Evolutionary conservation across 2,329 filamentous ascomycete genomes (phyloP).

Genomic region (Colletotrichum plurivorum): DNA sequence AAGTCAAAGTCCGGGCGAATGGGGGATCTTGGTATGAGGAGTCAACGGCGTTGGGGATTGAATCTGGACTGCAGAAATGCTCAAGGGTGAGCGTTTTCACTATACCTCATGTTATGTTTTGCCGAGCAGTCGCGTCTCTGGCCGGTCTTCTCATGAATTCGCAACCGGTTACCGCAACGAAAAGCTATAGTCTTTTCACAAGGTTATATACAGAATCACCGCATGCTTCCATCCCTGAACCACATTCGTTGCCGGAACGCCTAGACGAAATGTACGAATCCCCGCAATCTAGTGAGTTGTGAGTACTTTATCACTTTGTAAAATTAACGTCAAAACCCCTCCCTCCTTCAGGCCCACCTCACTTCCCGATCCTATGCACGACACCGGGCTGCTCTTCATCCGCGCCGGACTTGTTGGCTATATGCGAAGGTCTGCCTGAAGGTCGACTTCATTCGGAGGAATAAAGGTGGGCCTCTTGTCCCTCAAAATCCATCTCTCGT

Average conservation of each 20-base stretch:
- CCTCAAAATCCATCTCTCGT: slow-evolving; percentile 32
- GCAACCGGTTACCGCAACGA: slow-evolving; percentile 15
- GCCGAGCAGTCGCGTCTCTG: slow-evolving; percentile 29
- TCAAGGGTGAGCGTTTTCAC: slow-evolving; percentile 24
- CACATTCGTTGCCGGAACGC: no score
- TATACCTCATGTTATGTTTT: slow-evolving; percentile 34
- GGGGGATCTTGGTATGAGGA: not conserved
- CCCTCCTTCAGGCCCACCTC: no score
- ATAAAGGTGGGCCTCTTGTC: slow-evolving; percentile 40
- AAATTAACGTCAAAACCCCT: no score
- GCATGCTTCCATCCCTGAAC: no score
- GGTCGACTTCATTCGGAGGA: slow-evolving; percentile 45
- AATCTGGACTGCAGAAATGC: slow-evolving; percentile 12
- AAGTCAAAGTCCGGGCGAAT: slow-evolving; percentile 9
- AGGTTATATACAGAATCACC: not conserved
- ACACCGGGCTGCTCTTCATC: slow-evolving; percentile 15
- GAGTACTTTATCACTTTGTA: no score
- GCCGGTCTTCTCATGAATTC: slow-evolving; percentile 26
- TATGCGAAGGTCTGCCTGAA: slow-evolving; percentile 42
- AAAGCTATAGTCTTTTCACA: not conserved
- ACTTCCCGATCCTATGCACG: not conserved
- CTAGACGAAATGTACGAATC: no score
- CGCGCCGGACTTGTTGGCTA: not conserved
- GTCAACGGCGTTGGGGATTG: slow-evolving; percentile 33
- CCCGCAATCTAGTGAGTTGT: no score